Evolutionary conservation across 768 basidiomycete genomes (phyloP), one percentile per base, ranked within the genome.

Genomic region (Candolleomyces aberdarensis): DNA sequence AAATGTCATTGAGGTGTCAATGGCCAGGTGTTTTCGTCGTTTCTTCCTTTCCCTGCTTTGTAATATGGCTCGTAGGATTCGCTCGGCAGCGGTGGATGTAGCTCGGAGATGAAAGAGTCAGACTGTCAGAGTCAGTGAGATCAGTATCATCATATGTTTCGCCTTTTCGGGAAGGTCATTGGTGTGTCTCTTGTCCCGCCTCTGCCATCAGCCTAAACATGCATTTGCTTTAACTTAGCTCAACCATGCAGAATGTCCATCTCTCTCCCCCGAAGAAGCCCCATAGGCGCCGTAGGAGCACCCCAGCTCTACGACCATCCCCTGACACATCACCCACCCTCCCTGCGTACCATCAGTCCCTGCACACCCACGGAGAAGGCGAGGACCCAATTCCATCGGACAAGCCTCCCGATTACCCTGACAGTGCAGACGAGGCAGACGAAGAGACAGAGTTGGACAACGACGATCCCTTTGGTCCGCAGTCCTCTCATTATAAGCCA

Each of bases 351-450:
- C 80, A 81, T 44, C 67, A 72, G 13, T 29, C 67, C 29, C 49
- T 61, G 14, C 26, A 39, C 19, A 46, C 44, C 39, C 46, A 58
- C 22, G 59, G 65, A 61, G 67, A 66, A 51, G 62, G 68, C 47
- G 65, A 72, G 56, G 57, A 36, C 36, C 36, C 36, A 36, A 36
- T 66, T 8, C 74, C 78, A n/a, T 80, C 75, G 44, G 88, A 89
- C 72, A 78, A 74, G 41, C 89, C 89, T 15, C 89, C 89, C 40
- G 88, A 89, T 68, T 91, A 91, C 66, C 83, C 88, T 51, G 86
- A 89, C 67, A 88, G 88, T 60, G 85, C 87, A 64, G 86, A 91
- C 69, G 90, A 92, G 67, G 88, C 83, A 20, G 88, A 89, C 75
- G 83, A 79, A 29, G 87, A 89, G 68, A 81, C 83, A 3, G 82